These are phyloP conservation scores for Microthyrium microscopicum DNA, from an alignment of 2,329 filamentous ascomycete species.

Conservation along the genomic window DNA sequence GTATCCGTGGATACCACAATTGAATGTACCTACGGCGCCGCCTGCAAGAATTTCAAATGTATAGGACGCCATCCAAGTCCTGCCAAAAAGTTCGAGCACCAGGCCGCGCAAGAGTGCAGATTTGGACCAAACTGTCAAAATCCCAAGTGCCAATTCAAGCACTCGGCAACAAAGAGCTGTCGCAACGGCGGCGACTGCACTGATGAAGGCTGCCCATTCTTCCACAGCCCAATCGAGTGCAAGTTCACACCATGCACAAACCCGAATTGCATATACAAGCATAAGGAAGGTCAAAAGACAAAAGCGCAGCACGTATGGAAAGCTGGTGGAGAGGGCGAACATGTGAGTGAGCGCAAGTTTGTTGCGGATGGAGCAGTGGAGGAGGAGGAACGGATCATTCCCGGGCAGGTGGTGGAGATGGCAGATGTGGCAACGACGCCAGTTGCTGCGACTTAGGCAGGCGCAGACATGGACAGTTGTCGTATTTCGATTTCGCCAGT, in stretches of 20 bases:
- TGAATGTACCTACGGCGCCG: conserved; percentile 67
- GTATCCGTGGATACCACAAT: conserved; percentile 64
- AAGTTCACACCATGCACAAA: conserved; percentile 86
- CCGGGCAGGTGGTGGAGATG: conserved; percentile 19
- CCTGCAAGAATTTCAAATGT: conserved; percentile 94
- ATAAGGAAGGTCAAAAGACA: conserved; percentile 68
- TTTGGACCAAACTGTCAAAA: conserved; percentile 90
- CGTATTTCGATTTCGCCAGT: no score
- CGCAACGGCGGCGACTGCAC: conserved; percentile 83
- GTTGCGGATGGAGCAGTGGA: conserved; percentile 43
- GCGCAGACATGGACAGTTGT: no score
- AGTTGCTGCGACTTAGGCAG: no score
- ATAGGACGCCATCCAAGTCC: conserved; percentile 84
- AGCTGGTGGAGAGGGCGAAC: conserved; percentile 35
- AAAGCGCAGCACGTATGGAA: conserved; percentile 37
- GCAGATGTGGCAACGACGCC: conserved; percentile 5
- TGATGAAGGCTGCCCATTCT: conserved; percentile 70
- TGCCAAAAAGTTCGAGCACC: conserved; percentile 59
- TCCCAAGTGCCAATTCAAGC: conserved; percentile 70
- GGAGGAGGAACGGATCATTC: conserved; percentile 57
- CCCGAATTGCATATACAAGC: conserved; percentile 72
- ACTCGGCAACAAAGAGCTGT: conserved; percentile 74
- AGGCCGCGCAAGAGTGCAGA: conserved; percentile 73
- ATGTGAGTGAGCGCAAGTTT: conserved; percentile 82
- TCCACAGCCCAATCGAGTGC: conserved; percentile 71